Percentiles rank a stretch among this genome's conserved stretches.
Conservation (phyloP, 2,329 filamentous ascomycete genomes). For the Fusarium torulosum region DNA sequence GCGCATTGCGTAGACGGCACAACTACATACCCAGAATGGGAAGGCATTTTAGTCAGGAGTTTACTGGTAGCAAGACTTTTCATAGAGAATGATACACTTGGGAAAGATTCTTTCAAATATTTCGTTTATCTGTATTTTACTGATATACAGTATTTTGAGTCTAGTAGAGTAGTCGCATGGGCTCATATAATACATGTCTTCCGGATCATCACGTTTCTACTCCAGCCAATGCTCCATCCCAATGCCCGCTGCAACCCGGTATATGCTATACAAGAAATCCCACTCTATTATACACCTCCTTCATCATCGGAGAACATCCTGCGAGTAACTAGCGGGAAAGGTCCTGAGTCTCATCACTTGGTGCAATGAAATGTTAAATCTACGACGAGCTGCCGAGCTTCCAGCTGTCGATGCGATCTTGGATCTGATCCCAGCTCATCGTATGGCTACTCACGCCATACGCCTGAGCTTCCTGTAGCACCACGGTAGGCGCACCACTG, state of each 20-base stretch:
- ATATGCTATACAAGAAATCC: constrained; percentile 36
- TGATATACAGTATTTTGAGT: constrained; percentile 33
- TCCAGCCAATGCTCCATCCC: constrained; percentile 33
- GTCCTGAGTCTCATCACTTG: background rate
- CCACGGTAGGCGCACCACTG: constrained; percentile 91
- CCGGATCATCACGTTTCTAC: constrained; percentile 18
- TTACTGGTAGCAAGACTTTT: constrained; percentile 14
- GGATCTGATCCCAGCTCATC: constrained; percentile 89
- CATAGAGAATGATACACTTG: constrained; percentile 22
- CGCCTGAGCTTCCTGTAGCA: constrained; percentile 89
- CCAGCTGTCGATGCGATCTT: constrained; percentile 87
- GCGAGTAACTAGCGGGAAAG: background rate
- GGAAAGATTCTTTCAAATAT: background rate
- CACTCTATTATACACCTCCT: constrained; percentile 45
- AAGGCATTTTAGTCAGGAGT: constrained; percentile 24
- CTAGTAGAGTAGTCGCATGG: constrained; percentile 39
- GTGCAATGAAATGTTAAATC: background rate
- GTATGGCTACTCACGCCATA: constrained; percentile 75
- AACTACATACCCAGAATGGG: constrained; percentile 28
- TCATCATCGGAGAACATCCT: constrained; percentile 13
- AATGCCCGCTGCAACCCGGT: constrained; percentile 25
- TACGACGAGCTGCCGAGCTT: constrained; percentile 73
- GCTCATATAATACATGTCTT: constrained; percentile 40
- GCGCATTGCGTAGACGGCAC: constrained; percentile 17
- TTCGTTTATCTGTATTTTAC: constrained; percentile 4